phyloP scores from a whole-genome alignment of 495 filamentous ascomycete species.

The Podospora comata region DNA sequence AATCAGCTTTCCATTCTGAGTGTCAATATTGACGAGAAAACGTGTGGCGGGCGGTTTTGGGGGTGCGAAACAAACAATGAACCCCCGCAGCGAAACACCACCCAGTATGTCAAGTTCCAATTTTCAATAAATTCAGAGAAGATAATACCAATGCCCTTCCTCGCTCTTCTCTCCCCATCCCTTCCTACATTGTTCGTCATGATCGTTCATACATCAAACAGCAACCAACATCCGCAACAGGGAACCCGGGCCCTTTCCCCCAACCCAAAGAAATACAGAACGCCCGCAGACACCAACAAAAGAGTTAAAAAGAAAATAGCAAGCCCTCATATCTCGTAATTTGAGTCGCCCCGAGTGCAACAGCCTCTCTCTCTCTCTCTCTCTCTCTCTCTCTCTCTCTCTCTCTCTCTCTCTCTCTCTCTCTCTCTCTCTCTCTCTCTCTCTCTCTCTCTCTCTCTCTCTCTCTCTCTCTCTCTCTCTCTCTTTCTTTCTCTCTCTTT shows the following conservation, averaged over 20 bases:
- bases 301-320: conserved; percentile 6
- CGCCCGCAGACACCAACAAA: conserved; percentile 11
- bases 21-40: neutral
- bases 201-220: conserved; percentile 15
- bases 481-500: no score
- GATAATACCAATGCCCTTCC: neutral
- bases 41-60: neutral
- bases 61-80: neutral
- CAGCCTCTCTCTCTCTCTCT: neutral
- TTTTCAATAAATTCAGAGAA: neutral
- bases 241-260: neutral
- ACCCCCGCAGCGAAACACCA: neutral
- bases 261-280: conserved; percentile 2
- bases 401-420: neutral
- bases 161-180: neutral
- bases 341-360: neutral
- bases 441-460: neutral
- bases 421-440: neutral
- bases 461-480: neutral
- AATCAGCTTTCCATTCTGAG: neutral
- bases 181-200: conserved; percentile 4
- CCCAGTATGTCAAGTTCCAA: neutral
- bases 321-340: conserved; percentile 1
- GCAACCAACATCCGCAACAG: neutral
- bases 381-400: neutral